Conservation (phyloP, 495 filamentous ascomycete species). For the Cryomyces minteri region DNA sequence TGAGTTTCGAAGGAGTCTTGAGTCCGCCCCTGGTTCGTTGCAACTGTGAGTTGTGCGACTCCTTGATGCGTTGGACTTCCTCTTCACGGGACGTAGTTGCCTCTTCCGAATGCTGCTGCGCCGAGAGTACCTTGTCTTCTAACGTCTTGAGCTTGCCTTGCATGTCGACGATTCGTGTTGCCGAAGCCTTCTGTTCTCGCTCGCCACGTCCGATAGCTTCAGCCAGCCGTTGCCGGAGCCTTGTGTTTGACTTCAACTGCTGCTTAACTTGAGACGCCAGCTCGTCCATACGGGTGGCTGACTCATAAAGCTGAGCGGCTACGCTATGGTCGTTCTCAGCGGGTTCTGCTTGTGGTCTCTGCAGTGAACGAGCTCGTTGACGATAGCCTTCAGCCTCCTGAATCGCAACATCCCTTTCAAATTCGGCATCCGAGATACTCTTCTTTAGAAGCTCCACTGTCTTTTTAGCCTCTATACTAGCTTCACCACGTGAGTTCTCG, state of each 20-base stretch:
- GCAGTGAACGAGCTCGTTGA: conserved; percentile 41
- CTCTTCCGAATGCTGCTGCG: conserved; percentile 78
- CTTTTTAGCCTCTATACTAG: conserved; percentile 28
- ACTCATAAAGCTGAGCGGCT: conserved; percentile 44
- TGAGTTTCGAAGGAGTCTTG: not conserved
- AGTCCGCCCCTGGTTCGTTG: conserved; percentile 32
- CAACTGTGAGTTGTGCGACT: conserved; percentile 61
- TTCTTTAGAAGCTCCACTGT: conserved; percentile 45
- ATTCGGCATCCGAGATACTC: conserved; percentile 44
- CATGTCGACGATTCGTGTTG: conserved; percentile 61
- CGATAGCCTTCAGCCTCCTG: conserved; percentile 40
- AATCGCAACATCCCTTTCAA: conserved; percentile 52
- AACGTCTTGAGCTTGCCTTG: conserved; percentile 59
- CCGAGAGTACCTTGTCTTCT: conserved; percentile 67
- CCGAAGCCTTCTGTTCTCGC: conserved; percentile 59
- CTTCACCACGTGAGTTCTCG: conserved; percentile 12
- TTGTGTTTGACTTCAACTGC: conserved; percentile 59
- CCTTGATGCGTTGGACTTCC: conserved; percentile 45
- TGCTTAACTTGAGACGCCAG: conserved; percentile 56
- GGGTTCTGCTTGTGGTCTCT: conserved; percentile 40
- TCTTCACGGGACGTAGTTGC: no score
- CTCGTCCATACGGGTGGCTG: conserved; percentile 57
- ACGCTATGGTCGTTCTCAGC: conserved; percentile 42
- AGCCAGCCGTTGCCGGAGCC: conserved; percentile 62
- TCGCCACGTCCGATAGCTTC: conserved; percentile 77